Evolutionary conservation across 169 alveolate species (phyloP), one percentile per base, ranked within the genome.

Genomic region (Cryptosporidium sp.): DNA sequence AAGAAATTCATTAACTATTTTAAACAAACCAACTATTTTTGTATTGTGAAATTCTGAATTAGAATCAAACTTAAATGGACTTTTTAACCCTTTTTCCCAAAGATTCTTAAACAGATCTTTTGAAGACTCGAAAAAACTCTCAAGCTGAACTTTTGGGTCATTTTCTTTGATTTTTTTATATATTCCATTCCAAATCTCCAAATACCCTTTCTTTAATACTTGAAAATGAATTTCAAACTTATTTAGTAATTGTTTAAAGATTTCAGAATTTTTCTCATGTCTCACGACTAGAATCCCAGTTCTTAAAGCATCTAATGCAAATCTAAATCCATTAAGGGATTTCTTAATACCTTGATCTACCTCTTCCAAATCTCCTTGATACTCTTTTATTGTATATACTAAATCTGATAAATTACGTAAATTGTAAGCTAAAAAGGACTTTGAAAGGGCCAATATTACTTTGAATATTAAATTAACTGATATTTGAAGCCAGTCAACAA

Each of bases 401-500:
- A 65, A 26, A 42, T 80, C 89, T 3, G 45, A 44, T 26, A 80
- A 26, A 23, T 80, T 80, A 14, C 89, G 56, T 21, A 80, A 35
- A 10, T 60, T 8, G 45, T 42, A 60, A 5, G 89, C 72, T 2
- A 80, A 26, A 42, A 80, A 53, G 7, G 89, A 80, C 45, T 80
- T 80, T 62, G 65, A 62, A 3, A 80, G 6, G 45, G n/a, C 21
- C 8, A 80, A 26, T 26, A 31, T 23, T 10, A 62, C 70, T 62
- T 23, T 62, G 39, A 61, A 42, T 16, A 80, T 42, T 23, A 80
- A 39, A 35, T 23, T 26, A 6, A 60, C 44, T 2, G 89, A 37
- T 18, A 29, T 48, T 48, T 80, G 67, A 10, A 80, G 67, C 89
- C 89, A 80, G 39, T 45, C 33, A 35, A n/a, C n/a, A n/a, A 80